Evolutionary conservation across 257 asterid genomes (phyloP), one percentile per base, ranked within the genome.

Genomic region (Nemophila menziesii): DNA sequence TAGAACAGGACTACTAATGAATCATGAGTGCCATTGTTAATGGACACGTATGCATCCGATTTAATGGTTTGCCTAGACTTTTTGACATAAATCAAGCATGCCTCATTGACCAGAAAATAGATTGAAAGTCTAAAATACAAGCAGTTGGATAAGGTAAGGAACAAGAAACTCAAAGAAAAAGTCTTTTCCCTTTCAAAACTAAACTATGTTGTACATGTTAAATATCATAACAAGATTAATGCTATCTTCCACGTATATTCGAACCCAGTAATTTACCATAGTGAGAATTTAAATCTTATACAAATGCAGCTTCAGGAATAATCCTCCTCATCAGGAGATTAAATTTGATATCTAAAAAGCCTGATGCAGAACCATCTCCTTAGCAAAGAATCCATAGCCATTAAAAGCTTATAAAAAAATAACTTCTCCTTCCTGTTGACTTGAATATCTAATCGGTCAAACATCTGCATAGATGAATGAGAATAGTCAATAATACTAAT

Each of bases 381-480:
- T 2, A 29, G 36, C 36, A 39, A 37, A 5, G 46, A 43, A 44
- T 36, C 27, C 52, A 34, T 41, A 16, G 21, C 49, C 39, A 55
- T 23, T 16, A 29, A 29, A 13, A 29, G 36, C 2, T 29, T 13
- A 29, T 29, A 29, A 29, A n/a, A n/a, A 13, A 29, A 29, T 29
- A 29, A 16, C 14, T 46, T 51, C n/a, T 48, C 14, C 49, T 43
- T 38, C 49, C 36, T 16, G 36, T 20, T 51, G n/a, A n/a, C n/a
- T n/a, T n/a, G 57, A 22, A 20, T 44, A 13, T 48, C 47, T 40
- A 49, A 29, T 44, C 38, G 13, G 29, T 67, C 58, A 56, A 36
- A 59, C 76, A 69, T 57, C 84, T 78, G 71, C 56, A 49, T 17
- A 16, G 45, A 48, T 55, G 20, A 55, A 65, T 46, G 49, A 16